A percentile compares a stretch with the other conserved stretches of the same genome.
phyloP scores from a whole-genome alignment of 2,329 filamentous ascomycete species.

The Paecilomyces formosus region DNA sequence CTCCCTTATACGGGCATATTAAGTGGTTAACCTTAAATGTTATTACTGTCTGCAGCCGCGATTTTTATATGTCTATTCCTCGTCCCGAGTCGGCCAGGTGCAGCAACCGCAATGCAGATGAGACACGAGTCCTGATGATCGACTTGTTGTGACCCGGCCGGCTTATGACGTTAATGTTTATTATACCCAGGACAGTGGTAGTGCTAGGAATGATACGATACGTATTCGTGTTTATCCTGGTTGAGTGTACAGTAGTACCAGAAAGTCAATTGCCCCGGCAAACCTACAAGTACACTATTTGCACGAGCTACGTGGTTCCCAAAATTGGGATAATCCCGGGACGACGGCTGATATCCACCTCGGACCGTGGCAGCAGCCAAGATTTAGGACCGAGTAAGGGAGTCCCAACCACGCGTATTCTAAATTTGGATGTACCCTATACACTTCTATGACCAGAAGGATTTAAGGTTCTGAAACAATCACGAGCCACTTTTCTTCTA shows the following conservation, averaged over 20 bases:
- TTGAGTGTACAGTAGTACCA: background rate
- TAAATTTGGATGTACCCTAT: no score
- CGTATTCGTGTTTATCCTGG: background rate
- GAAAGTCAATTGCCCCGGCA: no score
- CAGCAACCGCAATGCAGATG: background rate
- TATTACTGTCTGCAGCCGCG: background rate
- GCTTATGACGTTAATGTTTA: background rate
- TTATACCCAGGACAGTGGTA: background rate
- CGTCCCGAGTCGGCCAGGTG: background rate
- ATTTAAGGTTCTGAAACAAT: no score
- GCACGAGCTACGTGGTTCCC: no score
- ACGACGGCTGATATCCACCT: no score
- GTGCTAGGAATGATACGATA: background rate
- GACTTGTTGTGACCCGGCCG: background rate
- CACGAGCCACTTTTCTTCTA: no score
- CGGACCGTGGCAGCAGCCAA: no score
- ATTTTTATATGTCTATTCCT: background rate
- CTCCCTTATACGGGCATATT: background rate
- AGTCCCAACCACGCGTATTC: no score
- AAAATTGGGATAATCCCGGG: no score
- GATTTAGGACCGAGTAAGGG: no score
- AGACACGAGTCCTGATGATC: background rate
- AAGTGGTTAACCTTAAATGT: background rate
- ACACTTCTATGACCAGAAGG: no score
- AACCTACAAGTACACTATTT: no score